phyloP scores from a whole-genome alignment of 495 filamentous ascomycete species.

The Margaritispora aquatica region DNA sequence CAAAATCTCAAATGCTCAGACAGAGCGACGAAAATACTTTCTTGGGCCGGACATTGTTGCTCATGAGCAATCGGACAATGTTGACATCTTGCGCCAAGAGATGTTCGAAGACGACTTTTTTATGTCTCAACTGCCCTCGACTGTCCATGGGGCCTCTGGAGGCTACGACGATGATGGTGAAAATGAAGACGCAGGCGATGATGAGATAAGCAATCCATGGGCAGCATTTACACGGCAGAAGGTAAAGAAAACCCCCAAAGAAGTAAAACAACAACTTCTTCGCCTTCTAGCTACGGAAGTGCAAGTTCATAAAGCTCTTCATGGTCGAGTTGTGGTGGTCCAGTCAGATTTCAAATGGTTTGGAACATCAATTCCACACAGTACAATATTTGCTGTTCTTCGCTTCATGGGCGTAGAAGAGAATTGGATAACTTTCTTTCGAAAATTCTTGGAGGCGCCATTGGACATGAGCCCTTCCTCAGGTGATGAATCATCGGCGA shows the following conservation, averaged over 20 bases:
- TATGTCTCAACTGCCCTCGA: slow-evolving; percentile 42
- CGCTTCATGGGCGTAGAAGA: slow-evolving; percentile 55
- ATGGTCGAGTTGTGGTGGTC: slow-evolving; percentile 51
- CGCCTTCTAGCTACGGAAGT: slow-evolving; percentile 54
- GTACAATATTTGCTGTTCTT: slow-evolving; percentile 49
- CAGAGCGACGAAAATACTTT: slow-evolving; percentile 13
- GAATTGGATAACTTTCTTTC: slow-evolving; percentile 57
- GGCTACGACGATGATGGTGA: slow-evolving; percentile 23
- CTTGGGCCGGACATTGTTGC: not conserved
- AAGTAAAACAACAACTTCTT: slow-evolving; percentile 54
- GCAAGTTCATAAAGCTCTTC: slow-evolving; percentile 44
- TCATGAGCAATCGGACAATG: not conserved
- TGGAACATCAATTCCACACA: slow-evolving; percentile 54
- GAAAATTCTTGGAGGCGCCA: slow-evolving; percentile 52
- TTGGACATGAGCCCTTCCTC: slow-evolving; percentile 51
- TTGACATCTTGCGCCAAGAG: slow-evolving; percentile 16
- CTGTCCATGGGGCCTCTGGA: slow-evolving; percentile 15
- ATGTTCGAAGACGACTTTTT: slow-evolving; percentile 30
- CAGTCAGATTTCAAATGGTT: slow-evolving; percentile 62
- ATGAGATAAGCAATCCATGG: too few species aligned
- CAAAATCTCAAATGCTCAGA: slow-evolving; percentile 26
- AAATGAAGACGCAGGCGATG: slow-evolving; percentile 19
- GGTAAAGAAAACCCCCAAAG: slow-evolving; percentile 23
- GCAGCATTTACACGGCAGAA: not conserved
- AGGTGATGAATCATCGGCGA: slow-evolving; percentile 24